Base-by-base conservation (phyloP, 75 land plant species). In the Azolla pinnata region DNA sequence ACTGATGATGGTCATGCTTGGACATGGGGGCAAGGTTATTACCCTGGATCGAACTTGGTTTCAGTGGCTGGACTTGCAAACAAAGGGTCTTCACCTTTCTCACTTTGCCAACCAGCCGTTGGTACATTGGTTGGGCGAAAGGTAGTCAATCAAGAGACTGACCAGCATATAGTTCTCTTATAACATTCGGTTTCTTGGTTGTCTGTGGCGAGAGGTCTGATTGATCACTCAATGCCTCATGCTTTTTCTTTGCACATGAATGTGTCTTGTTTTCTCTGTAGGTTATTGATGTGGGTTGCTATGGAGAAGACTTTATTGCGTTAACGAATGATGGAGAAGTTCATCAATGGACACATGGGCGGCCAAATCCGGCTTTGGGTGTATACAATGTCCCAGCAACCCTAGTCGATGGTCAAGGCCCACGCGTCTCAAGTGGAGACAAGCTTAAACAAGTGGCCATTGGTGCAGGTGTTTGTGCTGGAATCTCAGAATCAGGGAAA, bases 251-350 rank as follows among this genome's bases (percentile, higher is more conserved):
- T n/a, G n/a, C n/a, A n/a, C n/a, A n/a, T n/a, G n/a, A n/a, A n/a
- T n/a, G n/a, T n/a, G n/a, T n/a, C n/a, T n/a, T n/a, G n/a, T n/a
- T n/a, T n/a, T n/a, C 40, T 42, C 32, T 33, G 29, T 44, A 73
- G 76, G 76, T 73, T 17, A 51, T 73, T 33, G 76, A 73, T 62
- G 65, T 73, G 44, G 76, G 65, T 25, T 73, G 76, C 56, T 73
- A 67, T 57, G 72, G 76, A 20, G 71, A 73, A 34, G 65, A 73
- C 46, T 73, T 73, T 49, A 68, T 73, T n/a, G 76, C 71, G 16
- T 31, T 73, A 14, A 73, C 76, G 5, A 65, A 62, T 54, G 76
- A 73, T 62, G 76, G 76, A 19, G 72, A 67, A 32, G 72, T 67
- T 42, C 76, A 73, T 54, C 76, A 73, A 25, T 73, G 76, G 76